Percentiles rank a stretch among this genome's conserved stretches.
Conservation (phyloP, 352 stramenopile species). For the Globisporangium emineosum region DNA sequence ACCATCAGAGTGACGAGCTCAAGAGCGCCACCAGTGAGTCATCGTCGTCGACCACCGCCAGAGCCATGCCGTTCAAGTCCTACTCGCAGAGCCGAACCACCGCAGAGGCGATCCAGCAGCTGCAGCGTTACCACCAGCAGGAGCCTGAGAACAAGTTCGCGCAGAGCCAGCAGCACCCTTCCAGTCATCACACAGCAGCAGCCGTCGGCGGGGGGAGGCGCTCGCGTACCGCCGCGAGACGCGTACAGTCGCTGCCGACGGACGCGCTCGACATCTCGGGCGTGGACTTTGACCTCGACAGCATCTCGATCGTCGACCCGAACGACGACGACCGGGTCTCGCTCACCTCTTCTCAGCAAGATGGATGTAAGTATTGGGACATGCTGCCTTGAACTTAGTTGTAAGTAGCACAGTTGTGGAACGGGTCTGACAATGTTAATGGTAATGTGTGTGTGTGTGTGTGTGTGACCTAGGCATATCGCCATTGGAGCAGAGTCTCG, state of each 20-base stretch:
- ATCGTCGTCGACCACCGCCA: slow-evolving; percentile 8
- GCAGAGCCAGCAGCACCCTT: slow-evolving; percentile 29
- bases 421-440: background rate
- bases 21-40: slow-evolving; percentile 5
- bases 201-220: slow-evolving; percentile 2
- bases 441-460: background rate
- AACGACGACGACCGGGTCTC: slow-evolving; percentile 68
- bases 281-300: slow-evolving; percentile 81
- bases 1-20: slow-evolving; percentile 18
- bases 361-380: slow-evolving; percentile 52
- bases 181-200: slow-evolving; percentile 13
- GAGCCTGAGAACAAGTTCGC: slow-evolving; percentile 13
- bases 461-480: slow-evolving; percentile 52
- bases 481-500: slow-evolving; percentile 70
- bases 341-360: slow-evolving; percentile 66
- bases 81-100: slow-evolving; percentile 30
- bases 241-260: slow-evolving; percentile 54
- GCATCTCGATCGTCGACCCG: slow-evolving; percentile 63
- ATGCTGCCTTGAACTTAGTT: background rate
- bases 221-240: slow-evolving; percentile 31
- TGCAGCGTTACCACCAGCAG: slow-evolving; percentile 19
- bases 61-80: slow-evolving; percentile 27
- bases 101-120: slow-evolving; percentile 16
- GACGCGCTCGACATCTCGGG: slow-evolving; percentile 51
- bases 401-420: no score